A percentile compares a stretch with the other conserved stretches of the same genome.
These are phyloP conservation scores for Plasmodium sp. DNA, from an alignment of 169 alveolate genomes.

Conservation along the genomic window DNA sequence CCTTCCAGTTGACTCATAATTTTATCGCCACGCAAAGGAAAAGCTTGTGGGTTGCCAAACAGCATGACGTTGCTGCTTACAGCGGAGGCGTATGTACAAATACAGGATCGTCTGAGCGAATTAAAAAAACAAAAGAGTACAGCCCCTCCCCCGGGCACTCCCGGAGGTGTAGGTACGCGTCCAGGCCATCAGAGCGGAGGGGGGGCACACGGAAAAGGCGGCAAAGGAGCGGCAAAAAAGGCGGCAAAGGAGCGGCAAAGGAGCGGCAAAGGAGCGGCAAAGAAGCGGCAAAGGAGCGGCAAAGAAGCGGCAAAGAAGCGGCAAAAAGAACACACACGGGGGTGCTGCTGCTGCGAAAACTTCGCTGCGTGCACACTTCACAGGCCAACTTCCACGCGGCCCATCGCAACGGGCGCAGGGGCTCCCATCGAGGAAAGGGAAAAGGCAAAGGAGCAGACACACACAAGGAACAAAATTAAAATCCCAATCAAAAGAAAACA, in stretches of 20 bases:
- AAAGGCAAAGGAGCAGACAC: slow-evolving; percentile 22
- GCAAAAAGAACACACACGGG: background rate
- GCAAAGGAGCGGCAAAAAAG: background rate
- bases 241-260: background rate
- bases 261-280: too few relatives aligned
- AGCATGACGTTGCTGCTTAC: background rate
- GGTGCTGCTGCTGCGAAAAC: background rate
- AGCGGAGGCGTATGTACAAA: background rate
- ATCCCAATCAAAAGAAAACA: slow-evolving; percentile 20
- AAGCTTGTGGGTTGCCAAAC: background rate
- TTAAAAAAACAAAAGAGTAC: background rate
- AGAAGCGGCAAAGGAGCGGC: background rate
- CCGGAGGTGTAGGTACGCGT: background rate
- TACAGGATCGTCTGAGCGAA: background rate
- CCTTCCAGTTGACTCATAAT: background rate
- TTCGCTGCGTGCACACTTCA: background rate
- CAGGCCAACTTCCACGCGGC: background rate
- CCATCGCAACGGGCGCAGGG: background rate
- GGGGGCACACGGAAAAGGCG: background rate
- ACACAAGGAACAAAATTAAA: background rate
- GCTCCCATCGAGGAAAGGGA: slow-evolving; percentile 6
- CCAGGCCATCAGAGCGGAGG: background rate
- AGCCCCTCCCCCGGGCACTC: background rate
- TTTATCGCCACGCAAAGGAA: background rate
- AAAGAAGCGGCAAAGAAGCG: background rate